phyloP scores from a whole-genome alignment of 192 early-diverging fungal genomes.

The Phlyctochytrium bullatum region DNA sequence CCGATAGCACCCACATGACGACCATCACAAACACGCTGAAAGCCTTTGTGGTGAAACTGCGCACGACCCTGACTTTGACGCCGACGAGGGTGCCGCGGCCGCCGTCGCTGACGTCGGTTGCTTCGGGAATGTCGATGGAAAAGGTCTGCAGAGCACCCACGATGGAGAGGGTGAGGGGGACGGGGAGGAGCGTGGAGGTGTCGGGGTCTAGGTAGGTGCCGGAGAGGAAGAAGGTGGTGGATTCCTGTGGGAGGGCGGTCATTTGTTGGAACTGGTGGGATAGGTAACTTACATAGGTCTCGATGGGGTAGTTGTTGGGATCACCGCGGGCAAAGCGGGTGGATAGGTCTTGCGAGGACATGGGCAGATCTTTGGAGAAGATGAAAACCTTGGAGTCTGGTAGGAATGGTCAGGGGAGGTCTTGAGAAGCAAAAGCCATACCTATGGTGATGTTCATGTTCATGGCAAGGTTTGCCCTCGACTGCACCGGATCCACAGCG shows the following conservation, averaged over 20 bases:
- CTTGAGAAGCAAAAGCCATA: not conserved
- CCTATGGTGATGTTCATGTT: not conserved
- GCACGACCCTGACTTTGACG: not conserved
- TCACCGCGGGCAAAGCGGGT: slow-evolving; percentile 1
- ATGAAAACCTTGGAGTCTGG: not conserved
- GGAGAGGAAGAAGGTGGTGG: not conserved
- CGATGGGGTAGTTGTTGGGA: slow-evolving; percentile 7
- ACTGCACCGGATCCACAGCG: not conserved
- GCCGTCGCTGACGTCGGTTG: not conserved
- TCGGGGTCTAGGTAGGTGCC: not conserved
- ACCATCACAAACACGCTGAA: not conserved
- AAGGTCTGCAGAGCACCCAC: not conserved
- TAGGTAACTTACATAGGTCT: no score
- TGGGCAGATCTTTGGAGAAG: not conserved
- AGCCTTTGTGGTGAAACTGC: not conserved
- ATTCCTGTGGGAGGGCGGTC: no score
- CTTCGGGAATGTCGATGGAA: not conserved
- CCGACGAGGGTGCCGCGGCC: not conserved
- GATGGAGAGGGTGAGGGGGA: not conserved
- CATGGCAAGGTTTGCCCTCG: not conserved
- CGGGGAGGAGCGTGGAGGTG: not conserved
- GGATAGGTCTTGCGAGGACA: not conserved
- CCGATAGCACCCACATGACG: not conserved
- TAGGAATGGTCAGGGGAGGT: not conserved
- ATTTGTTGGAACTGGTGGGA: no score